A percentile compares a stretch with the other conserved stretches of the same genome.
phyloP scores from a whole-genome alignment of 495 filamentous ascomycete genomes.

The Neurospora tetraspora region DNA sequence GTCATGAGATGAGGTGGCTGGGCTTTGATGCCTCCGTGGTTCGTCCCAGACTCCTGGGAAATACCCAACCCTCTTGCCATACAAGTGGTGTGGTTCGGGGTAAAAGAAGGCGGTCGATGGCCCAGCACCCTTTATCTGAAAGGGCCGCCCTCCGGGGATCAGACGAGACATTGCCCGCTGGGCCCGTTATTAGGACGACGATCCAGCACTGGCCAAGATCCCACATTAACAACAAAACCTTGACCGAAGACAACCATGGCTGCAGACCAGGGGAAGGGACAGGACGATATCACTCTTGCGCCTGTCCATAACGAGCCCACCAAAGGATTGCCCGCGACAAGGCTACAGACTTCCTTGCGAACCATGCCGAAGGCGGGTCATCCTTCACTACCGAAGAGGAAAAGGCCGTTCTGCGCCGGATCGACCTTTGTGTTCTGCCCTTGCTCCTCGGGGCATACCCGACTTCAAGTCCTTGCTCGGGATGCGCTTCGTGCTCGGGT shows the following conservation, averaged over 20 bases:
- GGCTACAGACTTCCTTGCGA: conserved; percentile 32
- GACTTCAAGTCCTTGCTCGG: conserved; percentile 27
- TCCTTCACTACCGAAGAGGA: conserved; percentile 31
- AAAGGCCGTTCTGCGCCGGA: conserved; percentile 28
- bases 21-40: neutral
- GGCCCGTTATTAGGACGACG: neutral
- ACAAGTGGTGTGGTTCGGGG: neutral
- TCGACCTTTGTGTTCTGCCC: conserved; percentile 40
- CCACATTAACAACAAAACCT: neutral
- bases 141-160: neutral
- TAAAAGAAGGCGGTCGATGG: neutral
- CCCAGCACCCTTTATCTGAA: neutral
- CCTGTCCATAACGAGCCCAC: neutral
- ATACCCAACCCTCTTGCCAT: neutral
- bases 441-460: conserved; percentile 35
- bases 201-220: neutral
- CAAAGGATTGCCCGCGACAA: conserved; percentile 16
- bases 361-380: conserved; percentile 22
- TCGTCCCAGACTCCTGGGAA: neutral
- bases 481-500: conserved; percentile 30
- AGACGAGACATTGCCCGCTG: neutral
- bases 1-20: neutral
- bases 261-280: neutral
- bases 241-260: neutral
- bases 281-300: conserved; percentile 17